Conservation (phyloP, 2,329 filamentous ascomycete genomes). For the Pyricularia pennisetigena region DNA sequence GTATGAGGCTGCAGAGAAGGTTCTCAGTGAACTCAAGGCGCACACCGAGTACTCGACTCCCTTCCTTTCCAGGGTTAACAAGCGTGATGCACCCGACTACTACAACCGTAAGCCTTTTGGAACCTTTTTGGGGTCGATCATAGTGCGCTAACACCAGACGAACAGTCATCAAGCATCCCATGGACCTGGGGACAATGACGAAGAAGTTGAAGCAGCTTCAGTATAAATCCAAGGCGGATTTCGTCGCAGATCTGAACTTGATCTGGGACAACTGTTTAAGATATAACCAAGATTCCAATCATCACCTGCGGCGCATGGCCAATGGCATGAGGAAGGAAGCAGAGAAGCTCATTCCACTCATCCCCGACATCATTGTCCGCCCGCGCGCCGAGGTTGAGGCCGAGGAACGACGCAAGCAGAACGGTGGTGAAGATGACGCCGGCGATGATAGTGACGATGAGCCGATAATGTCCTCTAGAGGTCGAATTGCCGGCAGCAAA, state of each 20-base stretch:
- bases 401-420: conserved; percentile 74
- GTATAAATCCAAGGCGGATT: conserved; percentile 88
- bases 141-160: background rate
- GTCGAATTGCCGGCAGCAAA: conserved; percentile 77
- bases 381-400: conserved; percentile 92
- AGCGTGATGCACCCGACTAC: conserved; percentile 94
- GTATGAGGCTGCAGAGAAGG: conserved; percentile 94
- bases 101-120: conserved; percentile 41
- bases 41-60: conserved; percentile 97
- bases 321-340: conserved; percentile 96
- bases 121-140: background rate
- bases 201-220: conserved; percentile 81
- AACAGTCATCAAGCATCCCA: conserved; percentile 76
- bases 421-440: conserved; percentile 72
- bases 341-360: conserved; percentile 89
- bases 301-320: conserved; percentile 84
- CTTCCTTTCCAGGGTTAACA: conserved; percentile 89
- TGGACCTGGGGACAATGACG: conserved; percentile 97
- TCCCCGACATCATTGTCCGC: conserved; percentile 83
- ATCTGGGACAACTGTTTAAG: conserved; percentile 97
- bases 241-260: conserved; percentile 83
- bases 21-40: conserved; percentile 91
- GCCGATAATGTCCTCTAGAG: conserved; percentile 95
- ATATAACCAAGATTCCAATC: conserved; percentile 85
- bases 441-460: conserved; percentile 93